Percentiles rank a stretch among this genome's conserved stretches.
Conservation (phyloP, 2,329 filamentous ascomycete species). For the Lachnellula cervina region DNA sequence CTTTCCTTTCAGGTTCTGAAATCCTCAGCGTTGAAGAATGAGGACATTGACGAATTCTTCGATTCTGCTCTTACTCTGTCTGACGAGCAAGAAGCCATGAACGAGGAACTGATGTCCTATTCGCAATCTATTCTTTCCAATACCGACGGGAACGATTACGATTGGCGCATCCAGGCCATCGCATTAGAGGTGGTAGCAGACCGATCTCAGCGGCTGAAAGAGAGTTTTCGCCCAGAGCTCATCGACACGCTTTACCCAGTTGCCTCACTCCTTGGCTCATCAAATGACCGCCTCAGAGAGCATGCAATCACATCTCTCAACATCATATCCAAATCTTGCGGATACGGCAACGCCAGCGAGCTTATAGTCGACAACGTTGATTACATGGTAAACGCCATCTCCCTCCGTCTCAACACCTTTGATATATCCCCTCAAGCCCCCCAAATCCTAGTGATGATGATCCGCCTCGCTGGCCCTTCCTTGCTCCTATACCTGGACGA, state of each 20-base stretch:
- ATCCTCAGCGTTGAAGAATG: slow-evolving; percentile 45
- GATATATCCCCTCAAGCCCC: slow-evolving; percentile 89
- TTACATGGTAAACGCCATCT: slow-evolving; percentile 92
- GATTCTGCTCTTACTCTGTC: slow-evolving; percentile 43
- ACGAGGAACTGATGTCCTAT: slow-evolving; percentile 58
- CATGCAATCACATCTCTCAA: slow-evolving; percentile 85
- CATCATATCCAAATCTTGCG: slow-evolving; percentile 68
- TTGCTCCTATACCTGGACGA: slow-evolving; percentile 89
- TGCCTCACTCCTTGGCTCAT: slow-evolving; percentile 79
- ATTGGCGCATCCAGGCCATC: slow-evolving; percentile 73
- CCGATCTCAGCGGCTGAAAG: slow-evolving; percentile 61
- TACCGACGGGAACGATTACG: slow-evolving; percentile 42
- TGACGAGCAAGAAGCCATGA: slow-evolving; percentile 41
- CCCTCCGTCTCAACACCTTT: slow-evolving; percentile 82
- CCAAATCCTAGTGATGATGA: slow-evolving; percentile 91
- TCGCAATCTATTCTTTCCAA: slow-evolving; percentile 59
- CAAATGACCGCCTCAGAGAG: slow-evolving; percentile 60
- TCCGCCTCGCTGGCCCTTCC: slow-evolving; percentile 74
- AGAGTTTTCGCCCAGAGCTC: slow-evolving; percentile 74
- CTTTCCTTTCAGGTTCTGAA: slow-evolving; percentile 68
- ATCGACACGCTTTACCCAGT: slow-evolving; percentile 89
- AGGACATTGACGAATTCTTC: slow-evolving; percentile 62
- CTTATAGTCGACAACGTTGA: slow-evolving; percentile 89
- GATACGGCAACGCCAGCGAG: slow-evolving; percentile 68
- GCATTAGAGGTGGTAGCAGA: slow-evolving; percentile 77